Evolutionary conservation across 108 stramenopile genomes (phyloP), one percentile per base, ranked within the genome.

Genomic region (Fragilaria crotonensis): DNA sequence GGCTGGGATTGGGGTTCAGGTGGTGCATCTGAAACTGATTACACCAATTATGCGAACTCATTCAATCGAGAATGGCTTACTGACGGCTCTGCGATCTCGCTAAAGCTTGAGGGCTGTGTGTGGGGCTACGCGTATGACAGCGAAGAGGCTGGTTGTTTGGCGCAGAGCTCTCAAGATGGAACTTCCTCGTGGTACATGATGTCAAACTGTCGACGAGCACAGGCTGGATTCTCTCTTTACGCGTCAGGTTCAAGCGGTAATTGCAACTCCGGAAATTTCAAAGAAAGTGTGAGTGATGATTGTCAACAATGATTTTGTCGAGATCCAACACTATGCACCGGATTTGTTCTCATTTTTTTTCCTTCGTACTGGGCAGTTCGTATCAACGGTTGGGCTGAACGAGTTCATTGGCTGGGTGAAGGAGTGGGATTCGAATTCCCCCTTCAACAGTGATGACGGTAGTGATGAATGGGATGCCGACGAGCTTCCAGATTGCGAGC

Each of bases 131-230:
- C 76, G 14, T 79, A 79, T 23, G 80, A 85, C 48, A 77, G 64
- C 26, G 90, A 86, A 51, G 71, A 85, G 45, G 71, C 67, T 9
- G 84, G 82, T 0, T 92, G 90, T 48, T 59, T 82, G 66, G 70
- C 70, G 33, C 71, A 87, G 23, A 62, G 45, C 4, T 80, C 78
- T 63, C 73, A 80, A 30, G 90, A 92, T 29, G 90, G 90, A 48
- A 87, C 85, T 1, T 79, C 77, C 2, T 83, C 81, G 62, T 92
- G 90, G 90, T 92, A 87, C 55, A 75, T 74, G 68, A 92, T 92
- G 90, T 80, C 90, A 19, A 88, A 86, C 59, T 92, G 90, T 47
- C 47, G 73, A 22, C 59, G 90, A 30, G 82, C 90, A 0, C 85
- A 92, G 69, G 90, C 81, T 29, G 85, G 72, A 5, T 92, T 80